Evolutionary conservation across 306 rosid species (phyloP), one percentile per base, ranked within the genome.

Genomic region (Ochetophila trinervis): DNA sequence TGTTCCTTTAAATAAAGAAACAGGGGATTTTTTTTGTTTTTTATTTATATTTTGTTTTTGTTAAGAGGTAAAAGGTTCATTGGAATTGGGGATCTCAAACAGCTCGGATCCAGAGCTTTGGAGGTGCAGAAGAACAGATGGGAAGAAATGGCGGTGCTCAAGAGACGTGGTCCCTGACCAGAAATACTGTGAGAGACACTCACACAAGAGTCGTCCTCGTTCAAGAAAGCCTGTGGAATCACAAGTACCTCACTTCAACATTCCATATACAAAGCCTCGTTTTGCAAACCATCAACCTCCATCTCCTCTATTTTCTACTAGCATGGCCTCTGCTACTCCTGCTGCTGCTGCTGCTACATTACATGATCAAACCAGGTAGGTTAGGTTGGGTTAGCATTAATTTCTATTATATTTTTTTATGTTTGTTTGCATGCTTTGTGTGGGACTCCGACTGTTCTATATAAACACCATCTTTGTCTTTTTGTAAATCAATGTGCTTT

Each of bases 171-270:
- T 68, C 8, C 56, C 62, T 57, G 68, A 76, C 19, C 80, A 64
- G 45, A 76, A 76, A 32, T 76, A 58, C 18, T 76, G 80, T 54
- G 80, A 70, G 47, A 49, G 80, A 53, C 80, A 76, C 62, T 59
- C 68, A 18, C 76, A 76, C 76, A 76, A 58, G 61, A 64, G 57
- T 27, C 58, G 71, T 51, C 57, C 60, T 30, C 80, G 80, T 76
- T 76, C 80, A 76, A 76, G 76, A 76, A 76, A 76, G 80, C 80
- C 16, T 70, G 80, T 76, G 80, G 80, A 76, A 70, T 68, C 60
- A 42, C 18, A 21, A 27, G 3, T 27, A 27, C 32, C 32, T 2
- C 32, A 51, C 65, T 53, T 65, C 20, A 52, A 4, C 24, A 65
- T 47, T 54, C 65, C 63, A 21, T 66, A 66, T 62, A 42, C 66